Evolutionary conservation across 2,329 filamentous ascomycete genomes (phyloP).

Genomic region (Huntiella moniliformis): DNA sequence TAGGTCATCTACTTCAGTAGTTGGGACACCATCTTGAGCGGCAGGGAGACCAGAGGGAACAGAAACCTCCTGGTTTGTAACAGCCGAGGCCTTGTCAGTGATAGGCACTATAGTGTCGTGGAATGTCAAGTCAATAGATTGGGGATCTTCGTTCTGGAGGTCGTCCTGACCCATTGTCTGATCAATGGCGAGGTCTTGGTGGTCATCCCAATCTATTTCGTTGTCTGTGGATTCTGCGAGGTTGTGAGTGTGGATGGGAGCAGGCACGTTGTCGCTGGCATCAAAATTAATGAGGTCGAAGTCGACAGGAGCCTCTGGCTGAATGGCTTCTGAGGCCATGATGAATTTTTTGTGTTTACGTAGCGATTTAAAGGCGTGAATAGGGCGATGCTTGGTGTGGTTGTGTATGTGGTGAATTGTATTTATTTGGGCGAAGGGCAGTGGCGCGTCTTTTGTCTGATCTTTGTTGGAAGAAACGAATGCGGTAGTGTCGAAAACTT

Average conservation of each 20-base stretch:
- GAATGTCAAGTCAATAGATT: background rate
- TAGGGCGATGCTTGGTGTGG: background rate
- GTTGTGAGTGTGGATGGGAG: background rate
- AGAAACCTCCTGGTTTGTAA: background rate
- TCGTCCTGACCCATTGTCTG: background rate
- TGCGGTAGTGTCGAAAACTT: no score
- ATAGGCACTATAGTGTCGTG: background rate
- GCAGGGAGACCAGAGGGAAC: no score
- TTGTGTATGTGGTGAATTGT: background rate
- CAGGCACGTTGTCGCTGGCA: constrained; percentile 14
- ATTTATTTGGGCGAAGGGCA: background rate
- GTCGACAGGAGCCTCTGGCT: constrained; percentile 15
- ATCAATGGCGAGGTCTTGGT: background rate
- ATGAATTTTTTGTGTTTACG: no score
- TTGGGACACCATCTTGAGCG: background rate
- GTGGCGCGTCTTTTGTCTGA: background rate
- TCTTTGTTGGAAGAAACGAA: background rate
- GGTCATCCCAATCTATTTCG: constrained; percentile 12
- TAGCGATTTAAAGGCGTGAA: no score
- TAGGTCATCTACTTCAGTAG: background rate
- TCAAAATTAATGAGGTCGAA: constrained; percentile 23
- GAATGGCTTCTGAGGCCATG: constrained; percentile 13
- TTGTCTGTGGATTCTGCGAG: constrained; percentile 1
- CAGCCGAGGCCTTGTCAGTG: background rate
- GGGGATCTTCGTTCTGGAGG: background rate